Percentiles rank a stretch among this genome's conserved stretches.
Evolutionary conservation across 805 yeast species (phyloP).

Genomic region (Candida andamanensis): DNA sequence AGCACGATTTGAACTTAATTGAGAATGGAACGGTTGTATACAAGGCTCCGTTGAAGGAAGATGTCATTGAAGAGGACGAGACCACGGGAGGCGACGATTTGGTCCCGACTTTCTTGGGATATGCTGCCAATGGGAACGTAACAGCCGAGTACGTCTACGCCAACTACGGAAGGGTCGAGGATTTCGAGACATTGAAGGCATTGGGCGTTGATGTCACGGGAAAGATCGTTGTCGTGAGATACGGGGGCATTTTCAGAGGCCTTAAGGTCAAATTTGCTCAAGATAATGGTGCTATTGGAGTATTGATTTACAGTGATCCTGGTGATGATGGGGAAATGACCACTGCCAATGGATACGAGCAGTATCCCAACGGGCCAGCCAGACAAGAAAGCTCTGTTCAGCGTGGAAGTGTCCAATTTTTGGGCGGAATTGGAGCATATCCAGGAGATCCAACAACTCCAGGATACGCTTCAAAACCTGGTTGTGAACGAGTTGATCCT

Average conservation of each 20-base stretch:
- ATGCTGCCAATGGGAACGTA: slow-evolving; percentile 60
- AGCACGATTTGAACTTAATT: slow-evolving; percentile 34
- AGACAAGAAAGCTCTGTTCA: slow-evolving; percentile 58
- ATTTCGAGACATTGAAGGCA: slow-evolving; percentile 40
- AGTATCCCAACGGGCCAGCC: slow-evolving; percentile 64
- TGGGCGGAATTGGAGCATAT: slow-evolving; percentile 43
- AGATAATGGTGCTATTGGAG: slow-evolving; percentile 57
- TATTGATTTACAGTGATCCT: slow-evolving; percentile 52
- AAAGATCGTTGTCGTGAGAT: slow-evolving; percentile 57
- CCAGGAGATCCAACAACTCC: slow-evolving; percentile 83
- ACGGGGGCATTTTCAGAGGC: slow-evolving; percentile 49
- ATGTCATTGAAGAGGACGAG: slow-evolving; percentile 35
- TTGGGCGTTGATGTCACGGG: slow-evolving; percentile 42
- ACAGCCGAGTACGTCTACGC: slow-evolving; percentile 52
- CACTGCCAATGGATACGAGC: slow-evolving; percentile 47
- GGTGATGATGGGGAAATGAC: slow-evolving; percentile 57
- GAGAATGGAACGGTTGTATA: slow-evolving; percentile 33
- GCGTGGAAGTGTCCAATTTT: slow-evolving; percentile 55
- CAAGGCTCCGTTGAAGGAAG: slow-evolving; percentile 50
- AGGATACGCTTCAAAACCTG: slow-evolving; percentile 55
- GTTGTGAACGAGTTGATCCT: slow-evolving; percentile 31
- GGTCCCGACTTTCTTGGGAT: slow-evolving; percentile 54
- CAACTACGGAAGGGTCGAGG: slow-evolving; percentile 55
- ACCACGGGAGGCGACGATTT: slow-evolving; percentile 33
- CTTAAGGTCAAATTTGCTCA: slow-evolving; percentile 60